Conservation (phyloP, 306 rosid species). For the Quercus agrifolia region DNA sequence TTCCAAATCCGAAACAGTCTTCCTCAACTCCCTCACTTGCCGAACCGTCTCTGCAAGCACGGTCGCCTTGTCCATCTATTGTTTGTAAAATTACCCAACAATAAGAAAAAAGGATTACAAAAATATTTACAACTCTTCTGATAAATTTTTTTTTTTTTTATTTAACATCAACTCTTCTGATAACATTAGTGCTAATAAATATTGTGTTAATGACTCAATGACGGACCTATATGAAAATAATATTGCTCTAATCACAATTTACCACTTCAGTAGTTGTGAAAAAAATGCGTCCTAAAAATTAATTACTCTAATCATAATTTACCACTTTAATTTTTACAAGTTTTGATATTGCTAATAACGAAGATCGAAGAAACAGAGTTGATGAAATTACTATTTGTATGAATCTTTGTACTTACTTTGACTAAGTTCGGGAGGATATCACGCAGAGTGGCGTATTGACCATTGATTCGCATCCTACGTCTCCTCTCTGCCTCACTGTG, state of each 20-base stretch:
- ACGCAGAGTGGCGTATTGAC: slow-evolving; percentile 61
- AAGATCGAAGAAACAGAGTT: neutral
- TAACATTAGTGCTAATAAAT: too few species aligned
- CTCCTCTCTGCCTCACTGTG: slow-evolving; percentile 74
- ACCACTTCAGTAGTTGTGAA: too few species aligned
- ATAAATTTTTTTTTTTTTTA: too few species aligned
- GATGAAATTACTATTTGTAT: neutral
- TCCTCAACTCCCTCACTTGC: slow-evolving; percentile 51
- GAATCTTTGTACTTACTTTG: slow-evolving; percentile 42
- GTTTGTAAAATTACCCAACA: neutral
- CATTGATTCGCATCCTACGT: slow-evolving; percentile 69
- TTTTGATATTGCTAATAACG: neutral
- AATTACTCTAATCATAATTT: too few species aligned
- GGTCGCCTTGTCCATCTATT: slow-evolving; percentile 73
- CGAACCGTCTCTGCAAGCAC: slow-evolving; percentile 53
- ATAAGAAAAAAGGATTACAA: too few species aligned
- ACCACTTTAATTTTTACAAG: neutral
- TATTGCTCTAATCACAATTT: too few species aligned
- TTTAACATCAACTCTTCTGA: too few species aligned
- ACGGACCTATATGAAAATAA: too few species aligned
- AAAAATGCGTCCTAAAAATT: too few species aligned
- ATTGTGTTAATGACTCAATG: too few species aligned
- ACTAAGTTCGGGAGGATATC: slow-evolving; percentile 43
- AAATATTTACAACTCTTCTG: too few species aligned
- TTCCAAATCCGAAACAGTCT: slow-evolving; percentile 38